These are phyloP conservation scores for Zygosaccharomyces sapae DNA, from an alignment of 1,139 yeast species.

Conservation along the genomic window DNA sequence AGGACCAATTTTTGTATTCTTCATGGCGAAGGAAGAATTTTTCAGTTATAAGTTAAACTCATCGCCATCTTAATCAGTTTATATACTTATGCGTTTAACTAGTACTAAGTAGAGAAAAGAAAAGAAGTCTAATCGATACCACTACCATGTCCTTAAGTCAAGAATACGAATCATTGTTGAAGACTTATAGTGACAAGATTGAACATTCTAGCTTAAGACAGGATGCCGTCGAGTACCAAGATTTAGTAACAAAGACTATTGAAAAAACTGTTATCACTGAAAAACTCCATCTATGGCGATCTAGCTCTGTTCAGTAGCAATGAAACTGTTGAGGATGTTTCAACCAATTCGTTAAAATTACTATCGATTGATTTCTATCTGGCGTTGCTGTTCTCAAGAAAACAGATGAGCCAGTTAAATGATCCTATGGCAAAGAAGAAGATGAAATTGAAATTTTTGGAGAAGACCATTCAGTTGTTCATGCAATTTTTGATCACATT, in stretches of 20 bases:
- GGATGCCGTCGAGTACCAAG: constrained; percentile 38
- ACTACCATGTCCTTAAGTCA: constrained; percentile 17
- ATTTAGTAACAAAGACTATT: constrained; percentile 25
- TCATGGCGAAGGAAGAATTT: constrained; percentile 1
- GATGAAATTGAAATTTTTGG: constrained; percentile 42
- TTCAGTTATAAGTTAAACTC: constrained; percentile 1
- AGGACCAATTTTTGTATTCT: not conserved
- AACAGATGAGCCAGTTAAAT: constrained; percentile 29
- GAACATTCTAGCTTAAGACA: constrained; percentile 30
- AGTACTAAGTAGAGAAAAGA: not conserved
- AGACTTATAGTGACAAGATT: constrained; percentile 15
- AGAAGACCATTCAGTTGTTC: constrained; percentile 41
- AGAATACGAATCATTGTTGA: constrained; percentile 22
- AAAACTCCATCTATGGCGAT: constrained; percentile 31
- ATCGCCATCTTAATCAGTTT: not conserved
- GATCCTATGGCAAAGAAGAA: constrained; percentile 18
- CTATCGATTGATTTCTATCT: constrained; percentile 50
- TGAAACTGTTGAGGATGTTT: constrained; percentile 55
- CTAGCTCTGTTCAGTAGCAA: constrained; percentile 56
- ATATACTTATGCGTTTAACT: not conserved
- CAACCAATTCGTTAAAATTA: constrained; percentile 53
- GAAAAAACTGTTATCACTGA: constrained; percentile 35
- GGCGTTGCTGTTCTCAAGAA: constrained; percentile 37
- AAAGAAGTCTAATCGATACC: not conserved
- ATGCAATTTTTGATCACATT: constrained; percentile 45